phyloP scores from a whole-genome alignment of 768 basidiomycete species.

The Erythrobasidium yunnanense region DNA sequence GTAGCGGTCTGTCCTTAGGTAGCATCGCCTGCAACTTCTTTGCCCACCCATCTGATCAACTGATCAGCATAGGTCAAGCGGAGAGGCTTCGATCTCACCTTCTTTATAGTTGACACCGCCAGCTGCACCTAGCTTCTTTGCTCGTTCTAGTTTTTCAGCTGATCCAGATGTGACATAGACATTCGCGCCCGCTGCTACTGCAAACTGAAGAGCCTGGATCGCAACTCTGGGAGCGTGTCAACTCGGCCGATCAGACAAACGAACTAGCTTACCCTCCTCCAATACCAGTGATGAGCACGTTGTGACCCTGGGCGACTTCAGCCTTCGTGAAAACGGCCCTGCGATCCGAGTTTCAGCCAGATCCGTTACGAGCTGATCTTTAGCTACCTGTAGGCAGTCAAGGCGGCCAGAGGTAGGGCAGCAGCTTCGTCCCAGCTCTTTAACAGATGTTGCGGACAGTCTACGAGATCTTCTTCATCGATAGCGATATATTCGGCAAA shows the following conservation, averaged over 20 bases:
- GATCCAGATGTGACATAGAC: constrained; percentile 74
- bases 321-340: constrained; percentile 62
- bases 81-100: no score
- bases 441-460: constrained; percentile 56
- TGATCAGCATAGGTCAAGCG: no score
- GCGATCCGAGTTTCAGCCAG: no score
- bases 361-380: no score
- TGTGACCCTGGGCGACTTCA: constrained; percentile 53
- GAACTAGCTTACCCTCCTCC: constrained; percentile 23
- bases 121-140: constrained; percentile 57
- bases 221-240: constrained; percentile 50
- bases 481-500: constrained; percentile 68
- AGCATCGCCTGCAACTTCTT: constrained; percentile 47
- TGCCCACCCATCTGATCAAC: constrained; percentile 44
- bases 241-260: neutral
- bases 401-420: constrained; percentile 64
- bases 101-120: constrained; percentile 67
- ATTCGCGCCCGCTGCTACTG: constrained; percentile 57
- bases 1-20: constrained; percentile 36
- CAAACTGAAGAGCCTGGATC: constrained; percentile 61
- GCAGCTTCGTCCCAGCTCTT: constrained; percentile 48
- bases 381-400: constrained; percentile 84
- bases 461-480: constrained; percentile 54
- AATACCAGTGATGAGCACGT: constrained; percentile 54
- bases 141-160: constrained; percentile 58